Evolutionary conservation across 352 stramenopile species (phyloP), one percentile per base, ranked within the genome.

Genomic region (Pythium aristosporum): DNA sequence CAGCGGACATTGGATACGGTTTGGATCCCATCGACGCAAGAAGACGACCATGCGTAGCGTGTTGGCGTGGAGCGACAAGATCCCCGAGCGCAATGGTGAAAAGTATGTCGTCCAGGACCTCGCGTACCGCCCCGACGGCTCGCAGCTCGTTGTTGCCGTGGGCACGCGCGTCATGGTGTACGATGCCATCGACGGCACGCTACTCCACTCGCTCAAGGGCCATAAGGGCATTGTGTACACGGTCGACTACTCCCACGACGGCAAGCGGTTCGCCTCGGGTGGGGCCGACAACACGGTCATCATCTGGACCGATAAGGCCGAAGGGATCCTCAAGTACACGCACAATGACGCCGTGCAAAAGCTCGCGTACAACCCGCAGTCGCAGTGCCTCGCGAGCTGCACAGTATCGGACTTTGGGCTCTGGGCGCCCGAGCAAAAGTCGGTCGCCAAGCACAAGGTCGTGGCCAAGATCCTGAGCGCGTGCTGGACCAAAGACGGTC

Each of bases 271-370:
- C 58, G 89, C 91, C 11, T 97, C 88, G 0, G 94, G 95, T 36
- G 95, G 94, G 13, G 89, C 92, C 0, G 96, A 98, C 76, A 97
- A 97, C 63, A 91, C 93, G 37, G 94, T 98, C n/a, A 98, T 98
- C 61, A 98, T 98, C 68, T 98, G 96, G 96, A 98, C 86, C 25
- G 80, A 89, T 66, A 98, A 97, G 57, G 93, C 88, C 44, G 89
- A 98, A 59, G 92, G 92, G 12, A 91, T 98, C 50, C 84, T 98
- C 64, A 98, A 98, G 80, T 98, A 98, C 77, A 97, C 88, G 37
- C 96, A 98, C 85, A 97, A 96, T 67, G 91, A 97, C 64, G 90
- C 80, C 18, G 96, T 98, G 57, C 92, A 98, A 68, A 87, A 90
- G 42, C 75, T 98, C 34, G 76, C 77, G 46, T 98, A 98, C 73